Conservation (phyloP, 495 filamentous ascomycete species). For the Penicillium dipodomyicola region DNA sequence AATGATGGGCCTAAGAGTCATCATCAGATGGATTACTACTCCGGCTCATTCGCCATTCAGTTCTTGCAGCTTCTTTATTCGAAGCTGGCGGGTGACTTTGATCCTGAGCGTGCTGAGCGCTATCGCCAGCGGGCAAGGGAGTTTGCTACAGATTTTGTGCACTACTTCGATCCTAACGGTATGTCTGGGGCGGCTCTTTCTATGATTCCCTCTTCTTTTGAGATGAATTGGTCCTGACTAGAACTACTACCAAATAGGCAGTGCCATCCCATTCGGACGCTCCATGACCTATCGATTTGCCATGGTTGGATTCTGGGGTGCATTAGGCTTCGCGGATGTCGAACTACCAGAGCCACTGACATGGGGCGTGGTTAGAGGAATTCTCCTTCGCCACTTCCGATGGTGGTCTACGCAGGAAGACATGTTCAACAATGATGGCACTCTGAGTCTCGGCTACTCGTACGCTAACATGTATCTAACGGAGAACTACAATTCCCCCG, state of each 20-base stretch:
- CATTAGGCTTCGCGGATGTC: constrained; percentile 70
- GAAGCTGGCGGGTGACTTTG: constrained; percentile 66
- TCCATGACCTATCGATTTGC: constrained; percentile 77
- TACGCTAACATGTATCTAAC: constrained; percentile 78
- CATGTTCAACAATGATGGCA: constrained; percentile 71
- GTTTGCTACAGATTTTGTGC: constrained; percentile 66
- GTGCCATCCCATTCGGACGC: constrained; percentile 71
- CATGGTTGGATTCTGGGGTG: constrained; percentile 80
- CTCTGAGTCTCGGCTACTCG: constrained; percentile 71
- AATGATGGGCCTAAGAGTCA: constrained; percentile 76
- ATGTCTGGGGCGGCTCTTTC: constrained; percentile 2
- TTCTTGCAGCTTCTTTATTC: constrained; percentile 74
- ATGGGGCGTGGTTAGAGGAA: constrained; percentile 75
- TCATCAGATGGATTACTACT: constrained; percentile 82
- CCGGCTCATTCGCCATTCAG: constrained; percentile 76
- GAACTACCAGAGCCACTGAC: constrained; percentile 67
- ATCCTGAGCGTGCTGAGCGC: constrained; percentile 63
- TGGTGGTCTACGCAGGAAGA: constrained; percentile 75
- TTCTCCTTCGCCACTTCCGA: constrained; percentile 68
- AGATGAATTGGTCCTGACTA: constrained; percentile 5
- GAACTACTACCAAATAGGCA: constrained; percentile 16
- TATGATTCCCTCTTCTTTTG: background rate
- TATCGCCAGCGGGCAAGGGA: constrained; percentile 64
- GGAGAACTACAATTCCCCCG: constrained; percentile 80
- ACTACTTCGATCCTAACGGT: constrained; percentile 71